Percentiles rank a stretch among this genome's conserved stretches.
These are phyloP conservation scores for Esteya vermicola DNA, from an alignment of 2,329 filamentous ascomycete species.

Conservation along the genomic window DNA sequence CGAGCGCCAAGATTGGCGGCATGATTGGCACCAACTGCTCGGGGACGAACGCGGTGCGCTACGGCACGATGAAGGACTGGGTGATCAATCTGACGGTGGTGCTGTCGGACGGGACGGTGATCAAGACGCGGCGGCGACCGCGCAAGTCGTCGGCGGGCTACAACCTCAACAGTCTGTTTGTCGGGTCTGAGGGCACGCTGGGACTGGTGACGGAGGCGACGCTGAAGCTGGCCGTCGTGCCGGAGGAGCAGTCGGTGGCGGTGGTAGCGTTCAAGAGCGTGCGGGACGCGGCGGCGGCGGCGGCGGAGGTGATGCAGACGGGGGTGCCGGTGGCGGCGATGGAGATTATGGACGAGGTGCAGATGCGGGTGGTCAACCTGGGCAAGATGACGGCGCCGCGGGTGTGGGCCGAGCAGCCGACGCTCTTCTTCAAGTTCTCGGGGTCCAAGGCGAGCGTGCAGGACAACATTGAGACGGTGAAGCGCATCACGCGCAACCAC, in stretches of 20 bases:
- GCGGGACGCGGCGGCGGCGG: constrained; percentile 59
- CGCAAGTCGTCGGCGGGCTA: constrained; percentile 73
- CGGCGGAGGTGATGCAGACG: constrained; percentile 60
- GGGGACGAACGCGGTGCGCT: constrained; percentile 67
- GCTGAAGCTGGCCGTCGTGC: constrained; percentile 63
- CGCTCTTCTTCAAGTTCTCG: constrained; percentile 75
- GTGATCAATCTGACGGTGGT: constrained; percentile 73
- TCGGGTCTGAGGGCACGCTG: constrained; percentile 70
- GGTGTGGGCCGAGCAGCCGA: constrained; percentile 62
- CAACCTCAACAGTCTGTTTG: constrained; percentile 66
- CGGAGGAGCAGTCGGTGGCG: constrained; percentile 62
- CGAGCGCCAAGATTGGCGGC: constrained; percentile 61
- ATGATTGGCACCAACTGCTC: constrained; percentile 72
- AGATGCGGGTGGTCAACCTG: constrained; percentile 71
- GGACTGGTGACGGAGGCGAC: constrained; percentile 74
- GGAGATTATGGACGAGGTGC: constrained; percentile 81
- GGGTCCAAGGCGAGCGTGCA: constrained; percentile 65
- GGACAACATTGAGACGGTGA: constrained; percentile 60
- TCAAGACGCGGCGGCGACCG: constrained; percentile 67
- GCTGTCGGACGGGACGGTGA: constrained; percentile 60
- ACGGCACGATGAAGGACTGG: constrained; percentile 83
- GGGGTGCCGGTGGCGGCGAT: constrained; percentile 62
- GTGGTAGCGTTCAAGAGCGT: constrained; percentile 70
- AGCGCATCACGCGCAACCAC: constrained; percentile 50
- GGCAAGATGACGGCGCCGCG: constrained; percentile 53